These are phyloP conservation scores for Phoenix dactylifera DNA, from an alignment of 176 grass and related monocot species.

Conservation along the genomic window DNA sequence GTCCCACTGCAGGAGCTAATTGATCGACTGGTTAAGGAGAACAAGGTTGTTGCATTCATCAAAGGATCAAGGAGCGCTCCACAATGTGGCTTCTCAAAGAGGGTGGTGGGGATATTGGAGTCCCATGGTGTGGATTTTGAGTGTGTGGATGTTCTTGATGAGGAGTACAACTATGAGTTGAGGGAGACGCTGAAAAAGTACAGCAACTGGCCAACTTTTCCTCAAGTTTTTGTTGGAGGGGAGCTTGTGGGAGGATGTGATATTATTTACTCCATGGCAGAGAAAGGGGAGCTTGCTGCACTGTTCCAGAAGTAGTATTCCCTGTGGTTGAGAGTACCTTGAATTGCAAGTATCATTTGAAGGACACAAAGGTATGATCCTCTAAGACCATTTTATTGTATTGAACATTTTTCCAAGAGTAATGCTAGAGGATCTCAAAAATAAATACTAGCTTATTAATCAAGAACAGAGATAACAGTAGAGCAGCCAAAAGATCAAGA, in stretches of 20 bases:
- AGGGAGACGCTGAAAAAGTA: constrained; percentile 76
- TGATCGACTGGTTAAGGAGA: constrained; percentile 76
- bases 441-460: no score
- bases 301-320: constrained; percentile 42
- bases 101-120: constrained; percentile 77
- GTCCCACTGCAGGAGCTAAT: constrained; percentile 66
- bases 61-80: constrained; percentile 89
- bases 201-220: constrained; percentile 91
- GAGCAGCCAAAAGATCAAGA: no score
- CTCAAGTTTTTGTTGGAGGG: constrained; percentile 69
- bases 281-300: constrained; percentile 68
- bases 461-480: no score
- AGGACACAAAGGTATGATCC: no score
- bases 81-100: constrained; percentile 83
- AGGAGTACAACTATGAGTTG: constrained; percentile 79
- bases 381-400: no score
- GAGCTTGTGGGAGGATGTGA: constrained; percentile 82
- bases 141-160: constrained; percentile 74
- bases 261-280: constrained; percentile 80
- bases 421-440: no score
- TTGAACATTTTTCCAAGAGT: no score
- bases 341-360: no score
- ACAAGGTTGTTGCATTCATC: constrained; percentile 93
- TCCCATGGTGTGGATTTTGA: constrained; percentile 62
- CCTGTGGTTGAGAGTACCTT: neutral